Evolutionary conservation across 2,329 filamentous ascomycete species (phyloP), one percentile per base, ranked within the genome.

Genomic region (Clonostachys rosea): DNA sequence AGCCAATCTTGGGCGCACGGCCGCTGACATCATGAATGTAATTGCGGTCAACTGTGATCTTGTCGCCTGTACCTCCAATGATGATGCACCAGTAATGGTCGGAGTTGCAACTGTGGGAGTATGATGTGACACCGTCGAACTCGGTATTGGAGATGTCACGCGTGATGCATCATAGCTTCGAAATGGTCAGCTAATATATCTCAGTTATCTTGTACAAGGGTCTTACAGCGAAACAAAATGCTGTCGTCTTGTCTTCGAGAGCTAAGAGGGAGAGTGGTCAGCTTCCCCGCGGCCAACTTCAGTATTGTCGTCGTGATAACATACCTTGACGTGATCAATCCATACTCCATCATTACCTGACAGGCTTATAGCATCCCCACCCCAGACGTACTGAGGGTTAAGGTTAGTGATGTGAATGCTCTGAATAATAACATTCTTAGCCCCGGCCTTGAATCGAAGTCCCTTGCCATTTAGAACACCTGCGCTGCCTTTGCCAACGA

Each of bases 331-430:
- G 52, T 77, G 74, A 60, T 78, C 75, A 50, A 77, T 71, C 74
- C 75, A 77, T 54, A 74, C 54, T 34, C 69, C 51, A 50, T 75
- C 71, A 13, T 66, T 59, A 40, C 68, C 64, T 47, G 76, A 65
- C 6, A 81, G 59, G 40, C 74, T 78, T 58, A 82, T 78, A 37
- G 72, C 78, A 57, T 81, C 78, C 45, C 78, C 78, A 46, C 78
- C 78, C 78, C 78, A 82, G 54, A 82, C 76, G 54, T 79, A 78
- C 59, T 76, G 56, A n/a, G 77, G 71, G 67, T 82, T 81, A 43
- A 82, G 63, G 14, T 78, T 65, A 45, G 75, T 78, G 56, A 81
- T 70, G 46, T 74, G 70, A 47, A 80, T 64, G 62, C 79, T 81
- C 68, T 80, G 79, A 59, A 83, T 75, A 57, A 84, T 83, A 59